These are phyloP conservation scores for Penicillium roqueforti DNA, from an alignment of 495 filamentous ascomycete genomes.

Conservation along the genomic window DNA sequence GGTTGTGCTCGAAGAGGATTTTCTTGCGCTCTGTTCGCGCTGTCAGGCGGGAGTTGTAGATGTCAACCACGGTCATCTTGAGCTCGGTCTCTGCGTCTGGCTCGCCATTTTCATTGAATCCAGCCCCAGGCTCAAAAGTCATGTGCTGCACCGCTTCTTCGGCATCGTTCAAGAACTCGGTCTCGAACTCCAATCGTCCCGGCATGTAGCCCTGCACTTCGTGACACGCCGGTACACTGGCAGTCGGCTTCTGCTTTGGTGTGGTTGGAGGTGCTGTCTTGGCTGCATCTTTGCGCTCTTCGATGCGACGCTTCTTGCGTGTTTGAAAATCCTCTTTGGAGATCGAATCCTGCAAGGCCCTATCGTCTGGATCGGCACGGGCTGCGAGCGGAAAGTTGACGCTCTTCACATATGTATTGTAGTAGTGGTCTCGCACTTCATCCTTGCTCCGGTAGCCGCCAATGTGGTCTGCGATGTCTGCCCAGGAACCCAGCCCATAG, in stretches of 20 bases:
- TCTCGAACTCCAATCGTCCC: constrained; percentile 94
- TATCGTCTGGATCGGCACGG: constrained; percentile 76
- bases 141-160: constrained; percentile 98
- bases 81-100: constrained; percentile 92
- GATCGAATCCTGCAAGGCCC: constrained; percentile 66
- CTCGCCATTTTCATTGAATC: constrained; percentile 79
- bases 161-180: constrained; percentile 94
- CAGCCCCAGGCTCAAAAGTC: constrained; percentile 95
- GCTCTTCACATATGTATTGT: constrained; percentile 80
- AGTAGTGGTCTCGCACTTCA: constrained; percentile 90
- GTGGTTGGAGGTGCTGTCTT: constrained; percentile 78
- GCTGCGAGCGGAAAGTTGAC: constrained; percentile 79
- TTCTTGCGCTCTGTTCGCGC: constrained; percentile 93
- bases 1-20: constrained; percentile 89
- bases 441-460: constrained; percentile 91
- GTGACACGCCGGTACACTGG: constrained; percentile 89
- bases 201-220: constrained; percentile 99
- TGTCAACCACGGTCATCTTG: constrained; percentile 97
- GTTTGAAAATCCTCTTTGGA: constrained; percentile 91
- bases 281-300: constrained; percentile 82
- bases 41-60: constrained; percentile 91
- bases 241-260: constrained; percentile 93
- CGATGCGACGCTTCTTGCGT: constrained; percentile 90
- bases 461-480: constrained; percentile 96
- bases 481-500: constrained; percentile 95